A percentile compares a stretch with the other conserved stretches of the same genome.
These are phyloP conservation scores for Lentinula aciculospora DNA, from an alignment of 768 basidiomycete species.

Conservation along the genomic window DNA sequence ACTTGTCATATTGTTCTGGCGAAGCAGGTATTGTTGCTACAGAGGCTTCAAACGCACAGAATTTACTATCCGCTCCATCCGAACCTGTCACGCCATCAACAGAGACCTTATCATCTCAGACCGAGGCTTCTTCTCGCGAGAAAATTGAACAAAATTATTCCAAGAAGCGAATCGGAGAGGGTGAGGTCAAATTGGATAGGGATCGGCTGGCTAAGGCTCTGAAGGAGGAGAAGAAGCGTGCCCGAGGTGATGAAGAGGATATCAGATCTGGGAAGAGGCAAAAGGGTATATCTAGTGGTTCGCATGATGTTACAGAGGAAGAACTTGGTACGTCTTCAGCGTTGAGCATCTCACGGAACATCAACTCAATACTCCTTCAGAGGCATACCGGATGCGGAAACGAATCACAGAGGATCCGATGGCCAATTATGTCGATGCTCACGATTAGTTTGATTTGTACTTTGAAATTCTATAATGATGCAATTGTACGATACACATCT, in stretches of 20 bases:
- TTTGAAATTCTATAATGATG: neutral
- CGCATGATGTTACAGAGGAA: conserved; percentile 86
- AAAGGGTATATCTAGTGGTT: conserved; percentile 44
- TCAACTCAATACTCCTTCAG: conserved; percentile 33
- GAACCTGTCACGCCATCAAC: neutral
- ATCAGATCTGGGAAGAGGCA: conserved; percentile 56
- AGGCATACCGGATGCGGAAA: conserved; percentile 84
- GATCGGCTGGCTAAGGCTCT: conserved; percentile 65
- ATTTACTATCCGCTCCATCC: conserved; percentile 47
- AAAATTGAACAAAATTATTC: conserved; percentile 66
- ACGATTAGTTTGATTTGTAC: conserved; percentile 17
- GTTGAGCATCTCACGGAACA: conserved; percentile 5
- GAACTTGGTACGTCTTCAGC: conserved; percentile 53
- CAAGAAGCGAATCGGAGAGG: conserved; percentile 78
- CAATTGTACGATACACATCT: neutral
- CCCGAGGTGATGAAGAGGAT: conserved; percentile 48
- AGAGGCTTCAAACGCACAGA: conserved; percentile 68
- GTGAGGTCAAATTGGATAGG: conserved; percentile 71
- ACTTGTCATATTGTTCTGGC: conserved; percentile 90
- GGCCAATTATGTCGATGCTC: conserved; percentile 81
- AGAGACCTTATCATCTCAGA: conserved; percentile 12
- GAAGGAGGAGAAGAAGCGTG: conserved; percentile 73
- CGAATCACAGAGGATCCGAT: conserved; percentile 83
- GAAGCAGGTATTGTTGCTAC: conserved; percentile 76
- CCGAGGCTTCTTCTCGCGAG: conserved; percentile 10